Base-by-base conservation (phyloP, 805 yeast species). In the Maudiozyma serrabonitensis region DNA sequence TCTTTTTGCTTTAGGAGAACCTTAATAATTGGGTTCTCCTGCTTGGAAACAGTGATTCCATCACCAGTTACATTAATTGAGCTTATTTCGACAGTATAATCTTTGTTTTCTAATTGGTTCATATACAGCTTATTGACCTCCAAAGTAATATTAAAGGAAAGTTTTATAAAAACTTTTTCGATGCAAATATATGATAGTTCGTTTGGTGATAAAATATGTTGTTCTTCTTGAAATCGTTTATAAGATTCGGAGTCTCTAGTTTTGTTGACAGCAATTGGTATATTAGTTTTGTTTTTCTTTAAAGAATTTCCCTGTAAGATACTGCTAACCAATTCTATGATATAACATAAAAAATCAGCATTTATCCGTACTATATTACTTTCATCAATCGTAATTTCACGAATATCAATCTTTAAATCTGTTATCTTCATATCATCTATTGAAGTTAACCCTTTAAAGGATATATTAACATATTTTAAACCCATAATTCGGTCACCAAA, bases 391-490 rank as follows among this genome's bases (percentile, higher is more conserved):
- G 64, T 66, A 6, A 76, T 50, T 9, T 67, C 58, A 32, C 67
- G 74, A 2, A 78, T 57, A 9, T 69, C 69, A 11, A 75, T 51
- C 6, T 55, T 59, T 16, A 75, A 52, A 54, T 74, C 68, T 4
- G 43, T 45, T 15, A 68, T 44, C 15, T 55, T 50, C n/a, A 69
- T 47, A 40, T 69, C 58, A 19, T 68, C 67, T 7, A 69, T 41
- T 1, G 63, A 56, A 0, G 66, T 54, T 5, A 68, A 50, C 1
- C 86, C 85, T 50, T 75, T 75, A 54, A 82, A 81, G 4, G 71
- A 66, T 1, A 76, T 49, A 2, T 61, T 62, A 5, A 75, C 54
- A 9, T 59, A 49, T 28, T 28, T 28, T 6, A 28, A 28, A 28
- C 12, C 12, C 32, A 28, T 11, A 28, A 28, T 28, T 28, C 3